Evolutionary conservation across 1,284 basidiomycete species (phyloP).

Genomic region (Melampsora americana): DNA sequence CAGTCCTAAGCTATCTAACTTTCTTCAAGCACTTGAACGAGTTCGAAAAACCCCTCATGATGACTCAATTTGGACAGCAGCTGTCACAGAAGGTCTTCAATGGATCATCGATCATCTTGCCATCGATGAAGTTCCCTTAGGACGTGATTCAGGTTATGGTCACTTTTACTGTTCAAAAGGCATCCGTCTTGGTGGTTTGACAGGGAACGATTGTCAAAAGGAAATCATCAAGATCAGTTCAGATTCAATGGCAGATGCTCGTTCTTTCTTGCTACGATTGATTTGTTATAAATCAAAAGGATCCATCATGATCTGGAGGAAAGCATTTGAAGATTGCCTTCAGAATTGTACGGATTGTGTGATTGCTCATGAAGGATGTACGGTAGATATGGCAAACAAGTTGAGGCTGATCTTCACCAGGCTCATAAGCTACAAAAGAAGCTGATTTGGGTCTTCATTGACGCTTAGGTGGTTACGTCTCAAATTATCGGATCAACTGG

Average conservation of each 20-base stretch:
- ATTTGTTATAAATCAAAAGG: constrained; percentile 34
- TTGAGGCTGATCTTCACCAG: neutral
- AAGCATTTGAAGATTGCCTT: constrained; percentile 35
- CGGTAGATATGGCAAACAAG: constrained; percentile 19
- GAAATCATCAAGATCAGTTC: neutral
- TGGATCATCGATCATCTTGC: constrained; percentile 29
- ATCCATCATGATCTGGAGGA: constrained; percentile 26
- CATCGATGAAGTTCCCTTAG: constrained; percentile 23
- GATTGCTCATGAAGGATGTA: constrained; percentile 18
- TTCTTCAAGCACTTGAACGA: constrained; percentile 16
- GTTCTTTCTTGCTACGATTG: constrained; percentile 32
- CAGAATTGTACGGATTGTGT: constrained; percentile 32
- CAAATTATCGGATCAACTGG: constrained; percentile 1
- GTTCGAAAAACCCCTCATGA: constrained; percentile 14
- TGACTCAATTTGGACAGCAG: constrained; percentile 4
- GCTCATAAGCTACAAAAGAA: neutral
- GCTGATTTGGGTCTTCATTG: neutral
- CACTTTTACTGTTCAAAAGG: constrained; percentile 42
- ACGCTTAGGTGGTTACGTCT: constrained; percentile 26
- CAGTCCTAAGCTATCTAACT: neutral
- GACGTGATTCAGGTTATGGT: constrained; percentile 22
- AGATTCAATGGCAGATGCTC: neutral
- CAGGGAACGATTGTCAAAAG: neutral
- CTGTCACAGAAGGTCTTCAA: constrained; percentile 24
- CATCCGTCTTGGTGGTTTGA: constrained; percentile 15